These are phyloP conservation scores for Sclerotinia trifoliorum DNA, from an alignment of 2,329 filamentous ascomycete genomes.

Conservation along the genomic window DNA sequence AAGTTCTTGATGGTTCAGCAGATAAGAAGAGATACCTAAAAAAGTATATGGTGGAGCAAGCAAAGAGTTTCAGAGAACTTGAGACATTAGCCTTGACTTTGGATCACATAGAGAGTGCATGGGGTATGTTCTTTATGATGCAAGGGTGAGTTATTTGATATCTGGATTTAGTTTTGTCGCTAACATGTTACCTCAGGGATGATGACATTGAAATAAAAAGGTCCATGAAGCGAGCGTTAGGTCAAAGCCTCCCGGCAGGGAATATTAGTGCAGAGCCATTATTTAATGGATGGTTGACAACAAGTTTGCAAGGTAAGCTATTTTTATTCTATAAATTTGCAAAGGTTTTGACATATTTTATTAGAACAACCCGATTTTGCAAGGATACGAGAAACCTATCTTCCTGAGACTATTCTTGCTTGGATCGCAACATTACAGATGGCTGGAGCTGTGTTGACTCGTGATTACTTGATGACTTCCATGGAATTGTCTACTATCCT, in stretches of 20 bases:
- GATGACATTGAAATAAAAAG: slow-evolving; percentile 38
- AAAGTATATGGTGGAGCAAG: slow-evolving; percentile 49
- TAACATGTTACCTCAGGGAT: not conserved
- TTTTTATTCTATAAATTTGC: not conserved
- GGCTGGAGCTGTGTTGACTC: slow-evolving; percentile 69
- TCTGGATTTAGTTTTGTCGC: not conserved
- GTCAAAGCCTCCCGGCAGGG: slow-evolving; percentile 52
- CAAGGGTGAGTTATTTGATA: slow-evolving; percentile 29
- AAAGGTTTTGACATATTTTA: slow-evolving; percentile 30
- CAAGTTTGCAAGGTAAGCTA: slow-evolving; percentile 32
- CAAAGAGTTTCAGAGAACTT: slow-evolving; percentile 65
- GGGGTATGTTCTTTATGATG: slow-evolving; percentile 28
- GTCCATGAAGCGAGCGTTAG: slow-evolving; percentile 55
- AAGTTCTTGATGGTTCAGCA: slow-evolving; percentile 41
- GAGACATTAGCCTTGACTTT: slow-evolving; percentile 65
- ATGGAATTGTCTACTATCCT: slow-evolving; percentile 82
- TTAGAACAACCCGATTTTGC: slow-evolving; percentile 59
- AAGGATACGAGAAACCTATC: slow-evolving; percentile 70
- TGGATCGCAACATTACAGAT: slow-evolving; percentile 81
- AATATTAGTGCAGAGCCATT: slow-evolving; percentile 59
- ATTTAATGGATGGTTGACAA: slow-evolving; percentile 61
- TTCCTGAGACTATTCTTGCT: slow-evolving; percentile 82
- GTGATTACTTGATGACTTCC: slow-evolving; percentile 75
- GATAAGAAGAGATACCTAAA: slow-evolving; percentile 39
- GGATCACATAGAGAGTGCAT: slow-evolving; percentile 66